Percentiles rank a stretch among this genome's conserved stretches.
Evolutionary conservation across 352 stramenopile genomes (phyloP).

Genomic region (Globisporangium apiculatum): DNA sequence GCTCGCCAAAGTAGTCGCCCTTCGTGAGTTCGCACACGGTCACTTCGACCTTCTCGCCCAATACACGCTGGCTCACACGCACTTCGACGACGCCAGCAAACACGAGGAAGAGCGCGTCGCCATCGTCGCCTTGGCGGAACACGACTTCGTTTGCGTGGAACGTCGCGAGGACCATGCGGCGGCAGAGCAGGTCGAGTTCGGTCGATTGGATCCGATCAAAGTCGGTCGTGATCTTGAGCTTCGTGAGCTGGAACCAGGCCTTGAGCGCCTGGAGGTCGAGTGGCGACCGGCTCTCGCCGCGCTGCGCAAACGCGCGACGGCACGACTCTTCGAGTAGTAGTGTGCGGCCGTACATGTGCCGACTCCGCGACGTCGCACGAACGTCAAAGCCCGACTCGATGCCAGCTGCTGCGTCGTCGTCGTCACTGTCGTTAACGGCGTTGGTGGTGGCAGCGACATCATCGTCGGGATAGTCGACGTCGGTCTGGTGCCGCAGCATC

Average conservation of each 20-base stretch:
- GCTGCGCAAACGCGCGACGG: conserved; percentile 40
- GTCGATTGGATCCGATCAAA: conserved; percentile 52
- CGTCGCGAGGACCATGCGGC: conserved; percentile 40
- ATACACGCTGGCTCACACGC: conserved; percentile 46
- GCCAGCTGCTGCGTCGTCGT: conserved; percentile 8
- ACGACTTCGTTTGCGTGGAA: conserved; percentile 50
- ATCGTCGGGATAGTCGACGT: background rate
- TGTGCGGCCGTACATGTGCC: conserved; percentile 47
- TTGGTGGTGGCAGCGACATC: conserved; percentile 7
- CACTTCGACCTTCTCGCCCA: conserved; percentile 58
- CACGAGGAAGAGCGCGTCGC: conserved; percentile 67
- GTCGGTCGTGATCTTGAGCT: conserved; percentile 69
- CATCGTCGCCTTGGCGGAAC: conserved; percentile 64
- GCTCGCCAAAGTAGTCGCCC: conserved; percentile 70
- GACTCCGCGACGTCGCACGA: conserved; percentile 15
- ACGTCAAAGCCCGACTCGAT: conserved; percentile 43
- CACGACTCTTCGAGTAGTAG: conserved; percentile 66
- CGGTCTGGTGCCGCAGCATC: conserved; percentile 24
- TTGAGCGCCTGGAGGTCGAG: conserved; percentile 55
- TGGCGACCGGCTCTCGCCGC: conserved; percentile 45
- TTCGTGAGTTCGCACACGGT: conserved; percentile 58
- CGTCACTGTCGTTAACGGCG: conserved; percentile 19
- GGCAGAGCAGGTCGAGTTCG: conserved; percentile 56
- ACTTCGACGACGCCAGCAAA: conserved; percentile 58
- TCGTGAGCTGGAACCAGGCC: conserved; percentile 69